Conservation (phyloP, 2,329 filamentous ascomycete genomes). For the Trichophyton mentagrophytes region DNA sequence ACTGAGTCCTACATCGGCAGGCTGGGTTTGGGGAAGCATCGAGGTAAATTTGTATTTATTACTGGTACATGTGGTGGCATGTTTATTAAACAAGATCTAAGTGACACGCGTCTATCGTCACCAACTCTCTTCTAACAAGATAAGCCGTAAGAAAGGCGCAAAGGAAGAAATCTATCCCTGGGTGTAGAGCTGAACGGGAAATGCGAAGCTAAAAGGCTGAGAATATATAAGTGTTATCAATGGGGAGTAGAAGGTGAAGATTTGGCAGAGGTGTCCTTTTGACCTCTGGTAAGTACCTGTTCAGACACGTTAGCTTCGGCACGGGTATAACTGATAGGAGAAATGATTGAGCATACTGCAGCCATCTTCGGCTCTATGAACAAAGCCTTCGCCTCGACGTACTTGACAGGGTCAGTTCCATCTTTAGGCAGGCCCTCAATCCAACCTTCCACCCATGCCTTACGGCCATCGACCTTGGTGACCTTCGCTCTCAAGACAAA, state of each 20-base stretch:
- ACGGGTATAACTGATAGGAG: not conserved
- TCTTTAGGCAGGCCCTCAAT: conserved; percentile 43
- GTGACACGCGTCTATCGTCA: not conserved
- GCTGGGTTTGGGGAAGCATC: not conserved
- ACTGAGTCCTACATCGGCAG: not conserved
- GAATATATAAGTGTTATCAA: not conserved
- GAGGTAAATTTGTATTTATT: not conserved
- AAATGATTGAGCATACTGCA: conserved; percentile 43
- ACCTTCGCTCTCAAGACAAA: conserved; percentile 42
- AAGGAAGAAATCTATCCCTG: no score
- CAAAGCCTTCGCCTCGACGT: conserved; percentile 46
- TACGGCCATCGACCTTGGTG: conserved; percentile 28
- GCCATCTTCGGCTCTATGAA: conserved; percentile 54
- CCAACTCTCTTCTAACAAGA: not conserved
- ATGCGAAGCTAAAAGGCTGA: not conserved
- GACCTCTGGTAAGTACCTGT: conserved; percentile 9
- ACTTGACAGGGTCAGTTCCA: conserved; percentile 58
- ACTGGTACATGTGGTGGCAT: not conserved
- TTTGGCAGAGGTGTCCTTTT: no score
- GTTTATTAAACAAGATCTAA: not conserved
- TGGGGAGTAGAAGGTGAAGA: not conserved
- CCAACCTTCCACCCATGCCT: conserved; percentile 27
- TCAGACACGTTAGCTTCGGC: not conserved
- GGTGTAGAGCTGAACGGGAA: no score
- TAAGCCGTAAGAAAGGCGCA: no score